Conservation (phyloP, 2,329 filamentous ascomycete species). For the Cladophialophora psammophila region DNA sequence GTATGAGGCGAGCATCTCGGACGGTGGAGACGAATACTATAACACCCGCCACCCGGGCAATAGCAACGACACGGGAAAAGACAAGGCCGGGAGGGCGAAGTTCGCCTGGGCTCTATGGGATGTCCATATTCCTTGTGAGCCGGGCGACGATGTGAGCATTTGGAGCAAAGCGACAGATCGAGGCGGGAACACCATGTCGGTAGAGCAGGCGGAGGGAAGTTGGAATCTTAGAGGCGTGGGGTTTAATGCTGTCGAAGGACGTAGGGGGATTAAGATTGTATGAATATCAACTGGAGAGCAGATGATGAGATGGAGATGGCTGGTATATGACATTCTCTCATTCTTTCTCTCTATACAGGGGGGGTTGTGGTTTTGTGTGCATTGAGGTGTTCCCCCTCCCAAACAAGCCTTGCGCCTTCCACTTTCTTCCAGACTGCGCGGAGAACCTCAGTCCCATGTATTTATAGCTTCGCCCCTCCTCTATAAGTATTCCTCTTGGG, state of each 20-base stretch:
- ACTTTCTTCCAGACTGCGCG: too few species aligned
- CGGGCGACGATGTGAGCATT: constrained; percentile 52
- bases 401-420: too few species aligned
- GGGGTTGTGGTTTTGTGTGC: too few species aligned
- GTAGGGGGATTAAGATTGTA: constrained; percentile 16
- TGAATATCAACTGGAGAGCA: background rate
- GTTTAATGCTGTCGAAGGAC: constrained; percentile 66
- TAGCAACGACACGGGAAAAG: background rate
- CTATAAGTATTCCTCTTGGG: background rate
- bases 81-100: background rate
- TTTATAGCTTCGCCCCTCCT: constrained; percentile 1
- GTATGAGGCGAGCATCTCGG: too few species aligned
- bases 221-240: constrained; percentile 68
- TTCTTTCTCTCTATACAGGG: too few species aligned
- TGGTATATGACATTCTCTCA: background rate
- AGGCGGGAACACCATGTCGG: constrained; percentile 56
- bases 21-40: too few species aligned
- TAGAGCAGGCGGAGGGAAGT: constrained; percentile 52
- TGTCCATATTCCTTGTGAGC: constrained; percentile 38
- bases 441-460: too few species aligned
- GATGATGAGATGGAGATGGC: background rate
- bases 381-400: too few species aligned
- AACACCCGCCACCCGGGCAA: background rate
- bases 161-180: constrained; percentile 62
- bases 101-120: constrained; percentile 9